phyloP scores from a whole-genome alignment of 805 yeast genomes.

The Metschnikowia proteae region DNA sequence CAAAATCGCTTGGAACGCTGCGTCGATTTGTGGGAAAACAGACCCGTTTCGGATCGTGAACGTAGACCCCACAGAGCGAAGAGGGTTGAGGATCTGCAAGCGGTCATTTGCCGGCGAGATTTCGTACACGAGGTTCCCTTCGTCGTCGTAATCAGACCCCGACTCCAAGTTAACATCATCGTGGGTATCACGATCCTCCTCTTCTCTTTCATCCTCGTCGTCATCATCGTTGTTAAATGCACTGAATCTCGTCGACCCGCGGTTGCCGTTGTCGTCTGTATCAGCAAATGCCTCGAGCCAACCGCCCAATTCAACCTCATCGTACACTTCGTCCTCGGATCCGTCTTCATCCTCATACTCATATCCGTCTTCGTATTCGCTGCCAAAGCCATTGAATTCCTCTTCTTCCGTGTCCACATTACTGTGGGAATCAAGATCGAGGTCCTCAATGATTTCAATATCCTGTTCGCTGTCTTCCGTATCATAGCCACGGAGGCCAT shows the following conservation, averaged over 20 bases:
- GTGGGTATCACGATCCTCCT: conserved; percentile 19
- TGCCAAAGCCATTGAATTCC: conserved; percentile 22
- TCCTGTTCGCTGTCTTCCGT: conserved; percentile 27
- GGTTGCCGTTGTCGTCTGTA: conserved; percentile 15
- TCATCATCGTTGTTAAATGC: conserved; percentile 14
- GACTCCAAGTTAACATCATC: conserved; percentile 10
- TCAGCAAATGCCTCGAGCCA: conserved; percentile 40
- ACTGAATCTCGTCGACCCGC: conserved; percentile 9
- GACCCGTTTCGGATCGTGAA: conserved; percentile 2
- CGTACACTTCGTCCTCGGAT: conserved; percentile 29
- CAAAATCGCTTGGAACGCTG: conserved; percentile 22
- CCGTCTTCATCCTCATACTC: conserved; percentile 27
- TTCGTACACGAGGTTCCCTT: background rate
- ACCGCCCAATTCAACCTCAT: conserved; percentile 37
- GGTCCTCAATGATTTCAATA: conserved; percentile 34
- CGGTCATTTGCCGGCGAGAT: background rate
- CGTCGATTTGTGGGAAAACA: conserved; percentile 21
- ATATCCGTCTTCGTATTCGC: conserved; percentile 16
- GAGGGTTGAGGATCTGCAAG: background rate
- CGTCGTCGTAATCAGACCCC: conserved; percentile 2
- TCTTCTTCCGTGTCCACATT: conserved; percentile 33
- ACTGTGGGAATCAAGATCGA: conserved; percentile 27
- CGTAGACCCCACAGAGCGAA: background rate
- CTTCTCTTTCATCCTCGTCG: conserved; percentile 16
- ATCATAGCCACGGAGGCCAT: conserved; percentile 19